Conservation (phyloP, 139 green algal genomes). For the Penium margaritaceum region DNA sequence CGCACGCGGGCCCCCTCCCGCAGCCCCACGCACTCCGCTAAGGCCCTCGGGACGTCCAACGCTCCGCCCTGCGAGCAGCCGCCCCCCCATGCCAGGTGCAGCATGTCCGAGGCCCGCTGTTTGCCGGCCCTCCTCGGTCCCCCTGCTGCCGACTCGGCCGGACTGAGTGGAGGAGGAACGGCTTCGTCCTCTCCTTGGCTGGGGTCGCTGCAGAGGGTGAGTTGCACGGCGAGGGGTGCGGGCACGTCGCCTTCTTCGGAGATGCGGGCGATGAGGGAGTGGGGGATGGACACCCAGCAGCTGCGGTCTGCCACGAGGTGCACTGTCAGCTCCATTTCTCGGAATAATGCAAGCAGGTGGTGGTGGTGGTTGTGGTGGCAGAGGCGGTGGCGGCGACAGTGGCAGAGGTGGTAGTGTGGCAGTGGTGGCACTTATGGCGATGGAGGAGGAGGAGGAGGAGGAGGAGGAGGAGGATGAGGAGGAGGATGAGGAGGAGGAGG, state of each 20-base stretch:
- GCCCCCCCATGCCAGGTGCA: slow-evolving; percentile 46
- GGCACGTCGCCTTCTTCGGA: neutral
- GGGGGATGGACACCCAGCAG: slow-evolving; percentile 12
- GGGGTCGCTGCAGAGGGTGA: no score
- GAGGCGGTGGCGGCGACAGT: no score
- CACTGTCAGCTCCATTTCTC: neutral
- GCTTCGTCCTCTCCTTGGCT: no score
- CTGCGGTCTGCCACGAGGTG: neutral
- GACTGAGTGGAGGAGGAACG: neutral
- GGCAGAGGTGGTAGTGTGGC: no score
- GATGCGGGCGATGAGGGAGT: slow-evolving; percentile 4
- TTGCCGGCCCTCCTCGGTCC: no score
- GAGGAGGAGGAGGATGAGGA: neutral
- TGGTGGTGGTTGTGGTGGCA: no score
- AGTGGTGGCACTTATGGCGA: no score
- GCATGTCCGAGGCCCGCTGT: slow-evolving; percentile 12
- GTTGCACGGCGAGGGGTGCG: neutral
- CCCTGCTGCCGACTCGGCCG: slow-evolving; percentile 32
- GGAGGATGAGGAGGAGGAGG: neutral
- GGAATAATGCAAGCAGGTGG: no score
- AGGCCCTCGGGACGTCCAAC: slow-evolving; percentile 45
- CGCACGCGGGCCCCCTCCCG: slow-evolving; percentile 39
- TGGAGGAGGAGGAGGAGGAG: no score
- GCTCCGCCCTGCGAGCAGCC: slow-evolving; percentile 12
- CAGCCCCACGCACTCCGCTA: slow-evolving; percentile 51